Percentiles rank a stretch among this genome's conserved stretches.
phyloP scores from a whole-genome alignment of 495 filamentous ascomycete genomes.

The Aspergillus leporis region DNA sequence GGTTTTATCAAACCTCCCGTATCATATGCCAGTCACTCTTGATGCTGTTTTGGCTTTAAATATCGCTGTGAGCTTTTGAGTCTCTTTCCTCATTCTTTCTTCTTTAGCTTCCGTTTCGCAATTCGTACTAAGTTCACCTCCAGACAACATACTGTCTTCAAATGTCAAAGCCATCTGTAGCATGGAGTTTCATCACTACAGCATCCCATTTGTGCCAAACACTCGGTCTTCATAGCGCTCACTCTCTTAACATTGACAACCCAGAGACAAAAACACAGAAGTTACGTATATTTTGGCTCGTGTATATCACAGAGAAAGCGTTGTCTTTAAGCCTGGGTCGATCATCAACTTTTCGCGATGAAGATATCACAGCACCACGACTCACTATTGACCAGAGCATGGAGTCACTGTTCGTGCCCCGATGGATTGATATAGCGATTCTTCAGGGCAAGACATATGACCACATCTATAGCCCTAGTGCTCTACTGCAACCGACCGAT shows the following conservation, averaged over 20 bases:
- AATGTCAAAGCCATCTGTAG: constrained; percentile 10
- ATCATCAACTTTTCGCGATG: constrained; percentile 13
- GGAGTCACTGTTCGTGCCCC: constrained; percentile 6
- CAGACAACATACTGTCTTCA: constrained; percentile 17
- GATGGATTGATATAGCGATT: constrained; percentile 13
- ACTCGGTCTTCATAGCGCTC: constrained; percentile 11
- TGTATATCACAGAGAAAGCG: constrained; percentile 11
- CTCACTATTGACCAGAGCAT: constrained; percentile 1
- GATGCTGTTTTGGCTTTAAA: constrained; percentile 14
- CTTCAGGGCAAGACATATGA: constrained; percentile 16
- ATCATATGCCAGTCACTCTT: constrained; percentile 9
- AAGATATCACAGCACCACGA: constrained; percentile 11
- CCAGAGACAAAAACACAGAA: neutral
- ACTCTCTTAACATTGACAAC: neutral
- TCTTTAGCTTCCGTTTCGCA: neutral
- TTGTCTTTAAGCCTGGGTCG: constrained; percentile 5
- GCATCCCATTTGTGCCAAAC: constrained; percentile 15
- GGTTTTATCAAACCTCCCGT: constrained; percentile 11
- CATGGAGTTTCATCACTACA: constrained; percentile 16
- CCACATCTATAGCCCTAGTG: constrained; percentile 13
- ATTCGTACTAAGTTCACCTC: neutral
- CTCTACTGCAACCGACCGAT: constrained; percentile 9
- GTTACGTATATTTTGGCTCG: constrained; percentile 12
- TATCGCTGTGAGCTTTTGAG: constrained; percentile 17
- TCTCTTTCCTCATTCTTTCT: neutral